phyloP scores from a whole-genome alignment of 176 grass and related monocot species.

The Eragrostis curvula region DNA sequence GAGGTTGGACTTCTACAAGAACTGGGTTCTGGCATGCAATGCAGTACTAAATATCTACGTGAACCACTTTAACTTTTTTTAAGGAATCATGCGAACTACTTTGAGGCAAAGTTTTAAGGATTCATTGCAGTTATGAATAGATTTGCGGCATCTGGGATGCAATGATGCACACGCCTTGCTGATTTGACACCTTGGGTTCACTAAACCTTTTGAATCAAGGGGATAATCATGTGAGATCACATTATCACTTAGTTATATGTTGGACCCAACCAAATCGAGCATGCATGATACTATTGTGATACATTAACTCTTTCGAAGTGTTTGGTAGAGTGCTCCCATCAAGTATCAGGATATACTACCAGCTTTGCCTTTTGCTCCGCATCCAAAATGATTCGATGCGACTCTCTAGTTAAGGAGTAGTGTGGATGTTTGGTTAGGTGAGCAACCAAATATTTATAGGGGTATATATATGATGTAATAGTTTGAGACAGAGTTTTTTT shows the following conservation, averaged over 20 bases:
- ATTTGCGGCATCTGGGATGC: slow-evolving; percentile 11
- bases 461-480: no score
- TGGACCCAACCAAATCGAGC: slow-evolving; percentile 6
- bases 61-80: background rate
- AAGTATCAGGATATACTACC: slow-evolving; percentile 2
- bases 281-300: slow-evolving; percentile 19
- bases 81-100: no score
- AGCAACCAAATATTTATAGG: no score
- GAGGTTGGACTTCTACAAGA: background rate
- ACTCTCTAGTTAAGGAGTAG: no score
- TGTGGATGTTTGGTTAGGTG: no score
- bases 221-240: slow-evolving; percentile 24
- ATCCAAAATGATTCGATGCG: no score
- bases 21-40: background rate
- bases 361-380: background rate
- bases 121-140: background rate
- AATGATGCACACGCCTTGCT: slow-evolving; percentile 23
- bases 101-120: background rate
- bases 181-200: slow-evolving; percentile 15
- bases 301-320: slow-evolving; percentile 20
- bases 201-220: background rate
- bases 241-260: slow-evolving; percentile 26
- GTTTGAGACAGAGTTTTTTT: no score
- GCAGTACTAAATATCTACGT: slow-evolving; percentile 22
- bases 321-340: slow-evolving; percentile 22